These are phyloP conservation scores for Sphenostylis stenocarpa DNA, from an alignment of 306 rosid species.

Conservation along the genomic window DNA sequence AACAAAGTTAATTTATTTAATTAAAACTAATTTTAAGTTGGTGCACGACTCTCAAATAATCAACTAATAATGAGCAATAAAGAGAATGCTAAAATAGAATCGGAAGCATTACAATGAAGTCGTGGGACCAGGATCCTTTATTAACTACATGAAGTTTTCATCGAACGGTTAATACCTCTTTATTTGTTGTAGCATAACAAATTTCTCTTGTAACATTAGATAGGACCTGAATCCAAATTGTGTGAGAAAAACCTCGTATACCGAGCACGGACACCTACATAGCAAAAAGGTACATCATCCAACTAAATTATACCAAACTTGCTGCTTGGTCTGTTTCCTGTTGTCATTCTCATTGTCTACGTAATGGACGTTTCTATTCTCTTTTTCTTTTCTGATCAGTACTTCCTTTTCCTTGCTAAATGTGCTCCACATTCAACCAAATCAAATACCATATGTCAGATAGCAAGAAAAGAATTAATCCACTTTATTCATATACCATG, in stretches of 20 bases:
- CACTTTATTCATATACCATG: conserved; percentile 34
- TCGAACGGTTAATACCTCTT: not conserved
- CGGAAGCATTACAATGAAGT: not conserved
- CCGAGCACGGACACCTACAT: not conserved
- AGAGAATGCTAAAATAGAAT: not conserved
- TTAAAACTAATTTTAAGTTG: not conserved
- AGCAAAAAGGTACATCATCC: conserved; percentile 8
- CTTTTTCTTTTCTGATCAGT: conserved; percentile 38
- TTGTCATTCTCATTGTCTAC: conserved; percentile 21
- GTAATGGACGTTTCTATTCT: conserved; percentile 39
- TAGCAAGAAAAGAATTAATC: conserved; percentile 37
- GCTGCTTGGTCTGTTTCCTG: conserved; percentile 34
- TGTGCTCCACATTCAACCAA: conserved; percentile 9
- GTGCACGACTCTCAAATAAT: not conserved
- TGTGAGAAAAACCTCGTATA: not conserved
- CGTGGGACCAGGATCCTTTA: not conserved
- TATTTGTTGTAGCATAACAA: not conserved
- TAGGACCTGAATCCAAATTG: not conserved
- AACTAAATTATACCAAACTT: conserved; percentile 45
- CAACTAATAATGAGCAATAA: not conserved
- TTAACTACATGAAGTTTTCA: not conserved
- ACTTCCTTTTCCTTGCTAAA: conserved; percentile 16
- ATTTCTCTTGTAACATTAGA: not conserved
- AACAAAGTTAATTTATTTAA: too few species aligned
- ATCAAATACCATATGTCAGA: conserved; percentile 31